Evolutionary conservation across 768 basidiomycete genomes (phyloP).

Genomic region (Auriscalpium microsporum): DNA sequence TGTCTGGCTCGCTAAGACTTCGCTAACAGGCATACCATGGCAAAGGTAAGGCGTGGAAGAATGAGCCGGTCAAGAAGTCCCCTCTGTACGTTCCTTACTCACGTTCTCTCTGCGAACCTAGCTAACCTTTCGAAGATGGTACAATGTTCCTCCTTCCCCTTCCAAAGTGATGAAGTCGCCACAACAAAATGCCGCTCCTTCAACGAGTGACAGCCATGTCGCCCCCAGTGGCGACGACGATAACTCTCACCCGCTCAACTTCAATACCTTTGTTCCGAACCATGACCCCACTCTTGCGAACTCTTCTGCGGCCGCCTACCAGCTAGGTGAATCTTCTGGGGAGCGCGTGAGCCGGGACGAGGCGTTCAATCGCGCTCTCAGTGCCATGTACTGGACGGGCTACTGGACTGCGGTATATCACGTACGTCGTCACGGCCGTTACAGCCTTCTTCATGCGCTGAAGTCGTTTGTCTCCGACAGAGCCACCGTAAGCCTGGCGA

Average conservation of each 20-base stretch:
- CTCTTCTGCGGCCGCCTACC: slow-evolving; percentile 11
- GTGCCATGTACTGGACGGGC: slow-evolving; percentile 80
- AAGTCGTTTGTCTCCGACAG: neutral
- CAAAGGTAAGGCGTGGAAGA: slow-evolving; percentile 63
- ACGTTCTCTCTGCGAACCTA: neutral
- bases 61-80: slow-evolving; percentile 59
- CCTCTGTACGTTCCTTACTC: slow-evolving; percentile 46
- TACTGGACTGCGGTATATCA: slow-evolving; percentile 87
- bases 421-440: slow-evolving; percentile 31
- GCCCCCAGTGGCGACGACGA: slow-evolving; percentile 20
- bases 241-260: slow-evolving; percentile 60
- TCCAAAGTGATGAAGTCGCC: slow-evolving; percentile 15
- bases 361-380: slow-evolving; percentile 65
- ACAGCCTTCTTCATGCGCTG: neutral
- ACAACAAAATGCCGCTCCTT: neutral
- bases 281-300: slow-evolving; percentile 53
- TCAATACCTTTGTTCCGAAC: slow-evolving; percentile 59
- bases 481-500: neutral
- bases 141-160: slow-evolving; percentile 46
- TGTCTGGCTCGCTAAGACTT: neutral
- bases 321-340: slow-evolving; percentile 21
- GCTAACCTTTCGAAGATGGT: slow-evolving; percentile 47
- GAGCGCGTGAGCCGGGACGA: slow-evolving; percentile 55
- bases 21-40: slow-evolving; percentile 51
- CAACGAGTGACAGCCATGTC: neutral